Percentiles rank a stretch among this genome's conserved stretches.
phyloP scores from a whole-genome alignment of 768 basidiomycete species.

The Lactarius hengduanensis region DNA sequence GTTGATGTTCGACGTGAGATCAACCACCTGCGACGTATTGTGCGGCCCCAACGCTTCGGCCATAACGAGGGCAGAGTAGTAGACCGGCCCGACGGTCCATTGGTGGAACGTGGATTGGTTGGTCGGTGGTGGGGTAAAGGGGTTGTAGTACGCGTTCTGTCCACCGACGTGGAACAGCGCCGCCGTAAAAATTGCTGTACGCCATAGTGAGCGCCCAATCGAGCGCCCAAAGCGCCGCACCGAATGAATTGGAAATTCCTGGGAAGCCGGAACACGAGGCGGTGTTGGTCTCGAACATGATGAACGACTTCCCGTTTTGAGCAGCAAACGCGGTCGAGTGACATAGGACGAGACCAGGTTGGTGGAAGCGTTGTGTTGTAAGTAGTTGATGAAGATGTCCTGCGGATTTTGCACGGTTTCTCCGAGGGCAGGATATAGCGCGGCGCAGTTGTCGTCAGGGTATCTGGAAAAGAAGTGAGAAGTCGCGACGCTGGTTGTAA shows the following conservation, averaged over 20 bases:
- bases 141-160: constrained; percentile 63
- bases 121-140: constrained; percentile 46
- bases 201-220: constrained; percentile 57
- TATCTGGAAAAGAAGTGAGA: constrained; percentile 42
- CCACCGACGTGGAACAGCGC: constrained; percentile 57
- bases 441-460: constrained; percentile 61
- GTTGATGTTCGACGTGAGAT: constrained; percentile 48
- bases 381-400: constrained; percentile 50
- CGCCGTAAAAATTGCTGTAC: constrained; percentile 44
- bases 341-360: constrained; percentile 53
- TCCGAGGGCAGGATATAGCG: constrained; percentile 43
- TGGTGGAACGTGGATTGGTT: constrained; percentile 56
- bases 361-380: constrained; percentile 57
- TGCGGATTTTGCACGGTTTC: constrained; percentile 41
- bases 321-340: constrained; percentile 43
- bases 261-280: constrained; percentile 50
- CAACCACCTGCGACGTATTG: constrained; percentile 63
- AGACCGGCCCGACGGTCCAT: constrained; percentile 74
- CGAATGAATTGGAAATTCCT: constrained; percentile 58
- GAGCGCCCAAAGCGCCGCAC: constrained; percentile 51
- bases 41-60: constrained; percentile 67
- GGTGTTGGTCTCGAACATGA: constrained; percentile 61
- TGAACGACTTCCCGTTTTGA: constrained; percentile 42
- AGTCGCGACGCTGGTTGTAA: background rate
- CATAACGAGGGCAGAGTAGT: constrained; percentile 69